Conservation (phyloP, 805 yeast species). For the Yamadazyma phyllophila region DNA sequence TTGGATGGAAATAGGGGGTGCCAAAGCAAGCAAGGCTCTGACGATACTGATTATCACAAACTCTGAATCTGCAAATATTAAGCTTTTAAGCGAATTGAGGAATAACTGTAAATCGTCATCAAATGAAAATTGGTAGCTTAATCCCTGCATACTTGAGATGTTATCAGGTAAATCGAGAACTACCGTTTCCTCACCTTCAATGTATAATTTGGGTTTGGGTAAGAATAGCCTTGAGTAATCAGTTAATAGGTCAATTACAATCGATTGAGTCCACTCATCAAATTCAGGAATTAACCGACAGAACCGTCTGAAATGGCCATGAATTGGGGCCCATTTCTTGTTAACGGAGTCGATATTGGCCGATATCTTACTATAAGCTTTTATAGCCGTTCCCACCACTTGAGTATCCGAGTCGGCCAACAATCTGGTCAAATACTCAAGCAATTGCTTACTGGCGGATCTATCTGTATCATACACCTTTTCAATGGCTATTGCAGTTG, state of each 20-base stretch:
- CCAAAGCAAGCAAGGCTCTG: conserved; percentile 54
- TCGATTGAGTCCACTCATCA: conserved; percentile 71
- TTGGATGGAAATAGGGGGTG: conserved; percentile 52
- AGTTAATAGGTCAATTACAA: conserved; percentile 58
- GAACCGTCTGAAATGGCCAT: conserved; percentile 62
- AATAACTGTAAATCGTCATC: conserved; percentile 61
- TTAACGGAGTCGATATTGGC: conserved; percentile 31
- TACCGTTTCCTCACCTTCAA: conserved; percentile 24
- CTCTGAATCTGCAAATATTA: conserved; percentile 53
- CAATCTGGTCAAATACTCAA: conserved; percentile 48
- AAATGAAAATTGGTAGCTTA: conserved; percentile 35
- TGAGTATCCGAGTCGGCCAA: conserved; percentile 62
- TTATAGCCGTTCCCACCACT: conserved; percentile 71
- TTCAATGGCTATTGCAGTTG: conserved; percentile 73
- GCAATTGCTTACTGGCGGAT: conserved; percentile 47
- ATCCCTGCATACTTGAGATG: conserved; percentile 20
- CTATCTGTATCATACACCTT: conserved; percentile 47
- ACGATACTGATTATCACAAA: conserved; percentile 62
- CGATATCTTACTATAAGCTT: conserved; percentile 48
- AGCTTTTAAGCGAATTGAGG: conserved; percentile 42
- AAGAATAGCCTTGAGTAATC: conserved; percentile 65
- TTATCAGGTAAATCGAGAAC: conserved; percentile 43
- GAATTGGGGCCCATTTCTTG: conserved; percentile 62
- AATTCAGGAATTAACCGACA: conserved; percentile 49
- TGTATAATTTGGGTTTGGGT: conserved; percentile 47